These are phyloP conservation scores for Penicillium canariense DNA, from an alignment of 495 filamentous ascomycete genomes.

Conservation along the genomic window DNA sequence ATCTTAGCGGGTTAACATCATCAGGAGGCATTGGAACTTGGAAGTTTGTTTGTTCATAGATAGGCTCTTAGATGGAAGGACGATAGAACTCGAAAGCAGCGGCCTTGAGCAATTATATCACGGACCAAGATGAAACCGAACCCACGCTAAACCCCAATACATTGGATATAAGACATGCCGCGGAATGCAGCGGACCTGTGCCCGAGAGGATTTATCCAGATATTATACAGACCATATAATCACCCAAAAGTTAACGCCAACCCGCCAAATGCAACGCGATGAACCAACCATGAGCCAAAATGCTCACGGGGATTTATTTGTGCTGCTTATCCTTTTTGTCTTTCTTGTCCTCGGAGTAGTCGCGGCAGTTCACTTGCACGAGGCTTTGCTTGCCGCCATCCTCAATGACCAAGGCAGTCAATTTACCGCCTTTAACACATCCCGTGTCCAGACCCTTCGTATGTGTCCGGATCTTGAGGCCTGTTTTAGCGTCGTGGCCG, in stretches of 20 bases:
- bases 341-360: conserved; percentile 20
- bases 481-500: conserved; percentile 77
- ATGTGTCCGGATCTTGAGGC: conserved; percentile 65
- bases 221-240: background rate
- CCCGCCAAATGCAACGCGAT: background rate
- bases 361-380: conserved; percentile 36
- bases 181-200: background rate
- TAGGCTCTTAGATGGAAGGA: no score
- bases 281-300: background rate
- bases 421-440: conserved; percentile 68
- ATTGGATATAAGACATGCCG: background rate
- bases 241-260: background rate
- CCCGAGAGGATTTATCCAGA: background rate
- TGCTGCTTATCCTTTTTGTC: background rate
- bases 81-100: background rate
- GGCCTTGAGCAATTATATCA: background rate
- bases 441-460: conserved; percentile 83
- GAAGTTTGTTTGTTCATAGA: background rate
- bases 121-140: no score
- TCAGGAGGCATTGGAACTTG: background rate
- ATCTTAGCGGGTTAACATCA: background rate
- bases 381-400: conserved; percentile 37
- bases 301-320: background rate
- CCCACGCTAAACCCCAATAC: background rate
- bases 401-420: conserved; percentile 77